Percentiles rank a stretch among this genome's conserved stretches.
phyloP scores from a whole-genome alignment of 352 stramenopile species.

The Phytophthora capsici region DNA sequence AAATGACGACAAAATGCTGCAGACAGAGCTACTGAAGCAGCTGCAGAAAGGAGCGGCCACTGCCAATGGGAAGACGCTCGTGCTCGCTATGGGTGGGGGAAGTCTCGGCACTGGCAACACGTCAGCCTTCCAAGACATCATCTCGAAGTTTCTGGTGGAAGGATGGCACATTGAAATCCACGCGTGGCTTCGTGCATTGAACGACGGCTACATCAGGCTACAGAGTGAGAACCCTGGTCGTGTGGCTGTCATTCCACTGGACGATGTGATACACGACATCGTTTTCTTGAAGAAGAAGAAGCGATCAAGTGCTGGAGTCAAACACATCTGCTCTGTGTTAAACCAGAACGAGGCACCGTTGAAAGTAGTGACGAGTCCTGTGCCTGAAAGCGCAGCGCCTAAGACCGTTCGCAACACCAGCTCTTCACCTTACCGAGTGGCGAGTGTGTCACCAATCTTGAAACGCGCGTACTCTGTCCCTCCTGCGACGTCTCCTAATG shows the following conservation, averaged over 20 bases:
- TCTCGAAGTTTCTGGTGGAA: conserved; percentile 25
- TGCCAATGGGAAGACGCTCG: conserved; percentile 26
- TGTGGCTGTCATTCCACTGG: conserved; percentile 26
- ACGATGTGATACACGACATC: conserved; percentile 24
- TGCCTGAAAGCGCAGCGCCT: conserved; percentile 3
- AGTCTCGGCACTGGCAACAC: conserved; percentile 4
- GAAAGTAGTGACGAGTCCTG: conserved; percentile 12
- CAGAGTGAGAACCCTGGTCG: conserved; percentile 10
- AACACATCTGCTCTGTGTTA: conserved; percentile 3
- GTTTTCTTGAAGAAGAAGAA: conserved; percentile 15
- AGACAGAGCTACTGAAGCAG: conserved; percentile 18
- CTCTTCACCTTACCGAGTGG: background rate
- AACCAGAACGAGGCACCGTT: background rate
- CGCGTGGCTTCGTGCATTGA: conserved; percentile 29
- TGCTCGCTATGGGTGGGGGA: conserved; percentile 23
- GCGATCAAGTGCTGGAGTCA: background rate
- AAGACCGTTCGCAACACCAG: background rate
- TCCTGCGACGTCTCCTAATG: conserved; percentile 18
- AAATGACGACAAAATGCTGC: conserved; percentile 19
- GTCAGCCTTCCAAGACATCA: conserved; percentile 19
- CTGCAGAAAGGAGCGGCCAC: conserved; percentile 16
- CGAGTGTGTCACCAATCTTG: conserved; percentile 9
- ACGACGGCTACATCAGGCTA: conserved; percentile 24
- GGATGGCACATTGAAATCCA: conserved; percentile 34
- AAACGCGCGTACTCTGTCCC: conserved; percentile 6